Conservation (phyloP, 306 rosid species). For the Datisca glomerata region DNA sequence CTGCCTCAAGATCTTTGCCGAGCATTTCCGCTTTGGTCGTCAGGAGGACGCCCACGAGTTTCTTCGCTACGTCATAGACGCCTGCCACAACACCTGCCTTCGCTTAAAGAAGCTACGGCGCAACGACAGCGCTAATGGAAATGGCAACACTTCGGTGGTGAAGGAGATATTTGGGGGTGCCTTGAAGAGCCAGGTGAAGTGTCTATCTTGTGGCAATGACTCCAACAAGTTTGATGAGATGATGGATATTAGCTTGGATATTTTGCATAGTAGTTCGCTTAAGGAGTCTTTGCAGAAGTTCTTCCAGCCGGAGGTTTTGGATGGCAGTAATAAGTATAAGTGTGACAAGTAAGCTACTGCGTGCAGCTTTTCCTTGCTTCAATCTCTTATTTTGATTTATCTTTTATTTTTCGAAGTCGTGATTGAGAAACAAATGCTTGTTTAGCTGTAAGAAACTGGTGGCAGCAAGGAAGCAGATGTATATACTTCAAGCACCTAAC, state of each 20-base stretch:
- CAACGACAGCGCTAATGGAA: constrained; percentile 12
- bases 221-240: constrained; percentile 98
- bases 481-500: constrained; percentile 86
- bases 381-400: neutral
- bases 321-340: constrained; percentile 90
- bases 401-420: constrained; percentile 5
- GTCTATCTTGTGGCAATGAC: constrained; percentile 79
- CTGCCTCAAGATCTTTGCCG: constrained; percentile 65
- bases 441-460: constrained; percentile 87
- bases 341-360: constrained; percentile 63
- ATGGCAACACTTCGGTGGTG: constrained; percentile 35
- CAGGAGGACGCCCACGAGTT: constrained; percentile 99
- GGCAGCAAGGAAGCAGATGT: constrained; percentile 91
- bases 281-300: constrained; percentile 76
- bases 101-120: constrained; percentile 73
- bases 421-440: constrained; percentile 15
- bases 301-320: constrained; percentile 85
- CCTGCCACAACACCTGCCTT: constrained; percentile 89
- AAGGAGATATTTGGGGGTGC: constrained; percentile 94
- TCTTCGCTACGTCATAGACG: constrained; percentile 82
- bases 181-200: constrained; percentile 98
- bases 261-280: constrained; percentile 83
- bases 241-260: constrained; percentile 98
- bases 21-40: constrained; percentile 67
- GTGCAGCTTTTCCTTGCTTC: neutral